Evolutionary conservation across 768 basidiomycete species (phyloP), one percentile per base, ranked within the genome.

Genomic region (Stropharia rugosoannulata): DNA sequence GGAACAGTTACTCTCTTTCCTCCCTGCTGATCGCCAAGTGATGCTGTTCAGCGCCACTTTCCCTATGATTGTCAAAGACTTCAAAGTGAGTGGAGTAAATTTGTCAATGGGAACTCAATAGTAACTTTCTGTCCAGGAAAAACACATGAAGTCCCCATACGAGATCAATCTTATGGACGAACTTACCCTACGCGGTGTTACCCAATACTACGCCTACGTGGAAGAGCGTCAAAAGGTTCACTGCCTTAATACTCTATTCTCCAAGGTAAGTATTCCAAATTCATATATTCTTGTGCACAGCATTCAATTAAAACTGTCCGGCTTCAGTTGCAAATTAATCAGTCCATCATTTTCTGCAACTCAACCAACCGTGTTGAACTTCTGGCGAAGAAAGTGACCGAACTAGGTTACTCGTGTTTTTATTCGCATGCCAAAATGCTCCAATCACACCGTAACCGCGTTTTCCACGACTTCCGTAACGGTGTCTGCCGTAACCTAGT

Each of bases 81-180:
- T 99, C 83, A 96, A 98, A 81, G 96, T 91, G 47, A 43, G 73
- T 62, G 10, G 40, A 6, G 42, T 54, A 22, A 54, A 22, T 15
- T 45, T 36, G 18, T 42, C 22, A 41, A 15, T 38, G 15, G 8
- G n/a, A 45, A 15, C 16, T 40, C 36, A 7, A 36, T 56, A 32
- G 5, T 37, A 44, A 49, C 16, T 22, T 32, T 37, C 37, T 54
- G 11, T 51, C 5, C 49, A 95, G 94, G 93, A 94, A 67, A 95
- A 96, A 75, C 90, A 98, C 77, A 98, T 99, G 95, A 84, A 82
- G 59, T 83, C 86, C 58, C 95, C 97, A 4, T 89, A 96, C 74
- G 95, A 97, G 74, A 97, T 98, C 76, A 99, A 99, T 75, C 87
- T 99, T 72, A 99, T 99, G 96, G 96, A 99, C 65, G 96, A 99